Base-by-base conservation (phyloP, 768 basidiomycete species). In the Lactarius evosmus region DNA sequence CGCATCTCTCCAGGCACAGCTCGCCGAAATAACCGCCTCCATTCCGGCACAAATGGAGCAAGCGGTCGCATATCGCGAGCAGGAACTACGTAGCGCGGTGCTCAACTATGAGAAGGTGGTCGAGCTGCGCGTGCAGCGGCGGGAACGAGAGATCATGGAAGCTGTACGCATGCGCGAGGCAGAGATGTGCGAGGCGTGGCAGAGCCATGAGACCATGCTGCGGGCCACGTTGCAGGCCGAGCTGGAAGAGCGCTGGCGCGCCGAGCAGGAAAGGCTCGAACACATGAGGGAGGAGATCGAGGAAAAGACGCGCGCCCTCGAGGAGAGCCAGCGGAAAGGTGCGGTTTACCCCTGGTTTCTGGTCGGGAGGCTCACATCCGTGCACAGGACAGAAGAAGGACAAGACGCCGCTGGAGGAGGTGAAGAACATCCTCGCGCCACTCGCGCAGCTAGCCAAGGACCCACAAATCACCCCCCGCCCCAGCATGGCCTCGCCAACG, bases 101-200 rank as follows among this genome's bases (percentile, higher is more conserved):
- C 78, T 80, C 70, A 82, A 84, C 70, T 81, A 88, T 34, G 89
- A 91, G 72, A 84, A 85, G 56, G 88, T 90, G 70, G 85, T 91
- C 4, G 84, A 83, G 2, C 74, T 73, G 30, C 84, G 85, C 7
- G 89, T 89, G 78, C 75, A 81, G 29, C 75, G 80, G 58, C 78
- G 89, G 2, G 89, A 91, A 68, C 83, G 86, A 60, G 88, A 89
- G 71, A 85, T 91, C 46, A 79, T 89, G 78, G 81, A 82, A 19
- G 86, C 87, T 1, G 85, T 91, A 6, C 76, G 84, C 32, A 75
- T 75, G 56, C 78, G 88, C 7, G 89, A 91, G 67, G 82, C 77
- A 22, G 87, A 89, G 68, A 76, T 89, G 30, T 78, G 78, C 41
- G 78, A 83, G 12, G 85, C 86, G 16, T 89, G 88, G 85, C 74